Evolutionary conservation across 2,329 filamentous ascomycete species (phyloP), one percentile per base, ranked within the genome.

Genomic region (Knoxdaviesia capensis): DNA sequence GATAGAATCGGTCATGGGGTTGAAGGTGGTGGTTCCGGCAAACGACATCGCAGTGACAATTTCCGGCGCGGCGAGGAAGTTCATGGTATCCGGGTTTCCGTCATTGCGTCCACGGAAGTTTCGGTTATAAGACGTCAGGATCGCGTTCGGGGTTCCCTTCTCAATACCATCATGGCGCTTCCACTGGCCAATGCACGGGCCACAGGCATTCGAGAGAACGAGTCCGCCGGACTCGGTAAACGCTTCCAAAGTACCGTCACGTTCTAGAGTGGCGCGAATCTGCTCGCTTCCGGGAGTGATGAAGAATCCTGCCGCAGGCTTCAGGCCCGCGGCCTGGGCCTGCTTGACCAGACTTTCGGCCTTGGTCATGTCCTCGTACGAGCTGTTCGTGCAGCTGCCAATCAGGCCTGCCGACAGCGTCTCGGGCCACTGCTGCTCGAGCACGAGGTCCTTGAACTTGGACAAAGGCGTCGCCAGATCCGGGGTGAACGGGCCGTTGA

Each of bases 41-140:
- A 93, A 98, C 8, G 84, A 74, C 77, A 98, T 88, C 41, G 90
- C 90, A 5, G 90, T 96, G 47, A 98, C 90, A 44, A 98, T 75
- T 61, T 98, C 90, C 6, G 90, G 90, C 0, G 87, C 94, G 7
- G 90, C 88, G 41, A 98, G 73, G 65, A 98, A 98, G 69, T 96
- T 98, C 87, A 96, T 94, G 6, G 90, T 98, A 36, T 80, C 78
- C 28, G 83, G 78, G 65, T 98, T 98, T 47, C 90, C 90, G 55
- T 98, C 90, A 58, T 98, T 98, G 49, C 90, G 82, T 46, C 85
- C 88, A 41, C 83, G 83, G 68, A 98, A 98, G 64, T 98, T 98
- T 46, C 90, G 83, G 70, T 98, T 98, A 67, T 94, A 98, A 1
- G 87, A 94, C 7, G 86, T 88, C 54, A 98, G 74, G 53, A 98